A percentile compares a stretch with the other conserved stretches of the same genome.
phyloP scores from a whole-genome alignment of 2,329 filamentous ascomycete species.

The Huntiella omanensis region DNA sequence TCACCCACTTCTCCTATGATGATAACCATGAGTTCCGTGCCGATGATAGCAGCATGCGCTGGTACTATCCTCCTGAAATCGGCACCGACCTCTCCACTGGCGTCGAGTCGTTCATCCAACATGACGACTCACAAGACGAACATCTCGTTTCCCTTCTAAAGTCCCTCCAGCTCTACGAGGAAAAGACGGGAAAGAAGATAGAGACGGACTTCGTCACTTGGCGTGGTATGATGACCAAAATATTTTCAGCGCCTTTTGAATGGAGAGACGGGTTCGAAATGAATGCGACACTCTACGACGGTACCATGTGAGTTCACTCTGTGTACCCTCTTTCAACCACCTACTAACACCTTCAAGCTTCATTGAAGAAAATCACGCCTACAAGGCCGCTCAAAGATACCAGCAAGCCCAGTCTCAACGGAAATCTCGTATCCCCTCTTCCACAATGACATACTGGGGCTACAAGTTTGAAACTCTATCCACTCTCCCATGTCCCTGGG shows the following conservation, averaged over 20 bases:
- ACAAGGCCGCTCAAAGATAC: slow-evolving; percentile 44
- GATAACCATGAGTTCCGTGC: slow-evolving; percentile 57
- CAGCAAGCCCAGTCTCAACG: slow-evolving; percentile 30
- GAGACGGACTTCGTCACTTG: slow-evolving; percentile 75
- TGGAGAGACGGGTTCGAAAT: slow-evolving; percentile 78
- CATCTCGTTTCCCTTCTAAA: slow-evolving; percentile 72
- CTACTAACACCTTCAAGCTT: slow-evolving; percentile 36
- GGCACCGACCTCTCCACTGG: slow-evolving; percentile 60
- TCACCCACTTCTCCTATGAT: slow-evolving; percentile 87
- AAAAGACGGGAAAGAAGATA: slow-evolving; percentile 43
- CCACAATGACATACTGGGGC: slow-evolving; percentile 88
- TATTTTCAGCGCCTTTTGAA: slow-evolving; percentile 69
- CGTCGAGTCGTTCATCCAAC: slow-evolving; percentile 64
- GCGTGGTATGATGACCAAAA: slow-evolving; percentile 98
- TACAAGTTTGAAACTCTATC: slow-evolving; percentile 93
- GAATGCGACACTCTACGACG: slow-evolving; percentile 80
- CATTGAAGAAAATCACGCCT: slow-evolving; percentile 74
- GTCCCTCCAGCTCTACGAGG: slow-evolving; percentile 56
- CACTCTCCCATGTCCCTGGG: slow-evolving; percentile 58
- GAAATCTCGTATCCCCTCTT: slow-evolving; percentile 34
- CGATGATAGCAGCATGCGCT: slow-evolving; percentile 63
- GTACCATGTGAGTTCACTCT: slow-evolving; percentile 29
- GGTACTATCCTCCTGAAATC: slow-evolving; percentile 65
- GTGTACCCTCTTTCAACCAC: background rate
- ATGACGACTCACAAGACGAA: slow-evolving; percentile 67